Conservation (phyloP, 176 grass and related monocot genomes). For the Oryza officinalis region DNA sequence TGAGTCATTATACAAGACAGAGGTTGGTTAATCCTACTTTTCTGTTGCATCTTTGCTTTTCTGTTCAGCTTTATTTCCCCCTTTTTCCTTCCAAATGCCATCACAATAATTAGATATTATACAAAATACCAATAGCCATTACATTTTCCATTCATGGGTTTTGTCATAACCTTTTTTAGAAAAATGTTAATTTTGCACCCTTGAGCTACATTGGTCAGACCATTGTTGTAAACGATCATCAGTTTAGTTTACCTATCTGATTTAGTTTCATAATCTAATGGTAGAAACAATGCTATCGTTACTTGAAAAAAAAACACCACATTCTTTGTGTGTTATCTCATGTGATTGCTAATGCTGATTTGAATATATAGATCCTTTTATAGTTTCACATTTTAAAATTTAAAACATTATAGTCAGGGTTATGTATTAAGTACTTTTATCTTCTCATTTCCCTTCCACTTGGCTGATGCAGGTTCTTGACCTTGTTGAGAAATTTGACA, state of each 20-base stretch:
- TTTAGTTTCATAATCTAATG: conserved; percentile 14
- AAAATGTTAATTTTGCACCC: not conserved
- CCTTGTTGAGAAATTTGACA: conserved; percentile 69
- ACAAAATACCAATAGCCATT: not conserved
- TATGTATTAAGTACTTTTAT: conserved; percentile 22
- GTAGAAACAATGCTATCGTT: not conserved
- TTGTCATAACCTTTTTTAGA: not conserved
- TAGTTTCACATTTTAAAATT: conserved; percentile 17
- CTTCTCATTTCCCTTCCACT: conserved; percentile 26
- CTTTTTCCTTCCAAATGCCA: not conserved
- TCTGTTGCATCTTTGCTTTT: conserved; percentile 22
- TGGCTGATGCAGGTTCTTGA: conserved; percentile 66
- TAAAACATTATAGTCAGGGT: conserved; percentile 13
- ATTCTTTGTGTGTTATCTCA: not conserved
- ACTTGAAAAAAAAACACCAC: not conserved
- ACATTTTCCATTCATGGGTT: not conserved
- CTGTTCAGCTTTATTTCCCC: not conserved
- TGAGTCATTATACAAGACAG: conserved; percentile 76
- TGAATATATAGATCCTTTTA: conserved; percentile 25
- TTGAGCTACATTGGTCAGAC: not conserved
- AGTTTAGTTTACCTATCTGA: conserved; percentile 1
- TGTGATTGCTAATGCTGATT: conserved; percentile 9
- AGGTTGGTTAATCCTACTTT: conserved; percentile 52
- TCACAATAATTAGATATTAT: not conserved
- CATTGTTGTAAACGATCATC: not conserved